Evolutionary conservation across 345 rosid genomes (phyloP), one percentile per base, ranked within the genome.

Genomic region (Acer yangbiense): DNA sequence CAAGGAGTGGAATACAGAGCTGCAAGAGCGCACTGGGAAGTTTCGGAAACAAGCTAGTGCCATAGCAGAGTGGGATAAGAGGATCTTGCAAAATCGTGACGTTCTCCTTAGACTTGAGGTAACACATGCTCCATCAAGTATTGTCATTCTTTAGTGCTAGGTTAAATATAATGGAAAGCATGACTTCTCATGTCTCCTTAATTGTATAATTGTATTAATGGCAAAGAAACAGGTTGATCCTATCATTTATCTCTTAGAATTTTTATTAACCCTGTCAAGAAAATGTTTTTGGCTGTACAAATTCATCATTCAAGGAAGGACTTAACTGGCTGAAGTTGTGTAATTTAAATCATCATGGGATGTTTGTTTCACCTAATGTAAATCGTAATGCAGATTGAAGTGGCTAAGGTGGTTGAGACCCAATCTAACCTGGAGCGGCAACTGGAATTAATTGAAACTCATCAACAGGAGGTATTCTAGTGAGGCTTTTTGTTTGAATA

Each of bases 101-200:
- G 92, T 90, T 85, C 99, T 96, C 86, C 90, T 94, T 73, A 89
- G 93, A 82, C 98, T 96, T 85, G 99, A 96, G 98, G 99, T 94
- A 77, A 71, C 55, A 29, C 67, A 75, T 76, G 61, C 18, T 73
- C 41, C 12, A n/a, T 32, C 69, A 71, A 72, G 62, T n/a, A 29
- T 64, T 39, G 68, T 57, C 25, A 57, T 9, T 41, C 62, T 20
- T 17, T 48, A 9, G n/a, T 77, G 44, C 55, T 16, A 13, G n/a
- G 48, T 68, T 58, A 65, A 67, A 18, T 71, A 65, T 18, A 74
- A 10, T 62, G 62, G 62, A 50, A 72, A 50, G 64, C 43, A 54
- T 73, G 39, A 39, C 18, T 60, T 73, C 9, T 73, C 23, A 41
- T 43, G 8, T 27, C 62, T 32, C 54, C 52, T 65, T 32, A 75